Evolutionary conservation across 1,139 yeast species (phyloP).

Genomic region (Yarrowia galli): DNA sequence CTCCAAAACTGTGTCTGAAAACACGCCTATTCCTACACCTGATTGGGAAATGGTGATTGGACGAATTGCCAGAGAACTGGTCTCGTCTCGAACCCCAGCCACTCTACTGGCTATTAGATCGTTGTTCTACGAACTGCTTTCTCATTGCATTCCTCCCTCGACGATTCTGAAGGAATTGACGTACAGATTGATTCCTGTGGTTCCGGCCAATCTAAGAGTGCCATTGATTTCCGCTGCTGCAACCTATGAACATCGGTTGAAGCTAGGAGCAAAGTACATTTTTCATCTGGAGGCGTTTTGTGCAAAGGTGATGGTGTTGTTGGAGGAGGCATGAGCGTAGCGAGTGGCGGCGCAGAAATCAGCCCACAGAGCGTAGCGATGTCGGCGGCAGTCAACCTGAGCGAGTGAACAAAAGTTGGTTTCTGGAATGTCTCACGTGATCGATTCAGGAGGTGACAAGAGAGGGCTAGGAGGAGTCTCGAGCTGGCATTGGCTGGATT

Average conservation of each 20-base stretch:
- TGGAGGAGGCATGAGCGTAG: conserved; percentile 19
- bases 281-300: conserved; percentile 95
- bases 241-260: conserved; percentile 82
- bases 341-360: too few species aligned
- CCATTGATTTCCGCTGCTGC: conserved; percentile 74
- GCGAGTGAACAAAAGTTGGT: too few species aligned
- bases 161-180: conserved; percentile 73
- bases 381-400: too few species aligned
- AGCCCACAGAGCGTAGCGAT: too few species aligned
- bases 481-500: too few species aligned
- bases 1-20: conserved; percentile 42
- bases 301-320: conserved; percentile 75
- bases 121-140: conserved; percentile 78
- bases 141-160: conserved; percentile 93
- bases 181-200: conserved; percentile 60
- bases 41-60: conserved; percentile 89
- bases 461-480: too few species aligned
- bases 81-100: conserved; percentile 58
- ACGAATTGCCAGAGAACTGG: conserved; percentile 67
- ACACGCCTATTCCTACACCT: conserved; percentile 61
- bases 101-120: conserved; percentile 72
- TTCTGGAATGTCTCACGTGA: too few species aligned
- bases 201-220: conserved; percentile 55
- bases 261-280: conserved; percentile 86
- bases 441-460: too few species aligned